phyloP scores from a whole-genome alignment of 805 yeast species.

The Barnettozyma sucrosica region DNA sequence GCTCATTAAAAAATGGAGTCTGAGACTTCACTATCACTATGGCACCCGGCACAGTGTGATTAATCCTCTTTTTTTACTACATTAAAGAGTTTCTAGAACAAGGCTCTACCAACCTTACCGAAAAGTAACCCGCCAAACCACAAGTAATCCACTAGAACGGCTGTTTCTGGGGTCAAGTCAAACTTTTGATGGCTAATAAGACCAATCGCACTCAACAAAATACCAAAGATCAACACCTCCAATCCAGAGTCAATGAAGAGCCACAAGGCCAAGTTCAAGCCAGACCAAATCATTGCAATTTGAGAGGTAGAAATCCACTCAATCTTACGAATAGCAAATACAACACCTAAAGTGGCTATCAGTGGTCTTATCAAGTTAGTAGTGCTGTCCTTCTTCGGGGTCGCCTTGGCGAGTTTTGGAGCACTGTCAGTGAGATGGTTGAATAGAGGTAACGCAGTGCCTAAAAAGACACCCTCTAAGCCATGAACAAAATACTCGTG shows the following conservation, averaged over 20 bases:
- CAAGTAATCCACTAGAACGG: conserved; percentile 36
- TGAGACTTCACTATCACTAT: conserved; percentile 7
- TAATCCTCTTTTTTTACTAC: not conserved
- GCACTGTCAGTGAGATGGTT: conserved; percentile 18
- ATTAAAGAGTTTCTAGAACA: conserved; percentile 25
- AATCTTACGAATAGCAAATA: conserved; percentile 61
- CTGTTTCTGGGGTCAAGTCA: conserved; percentile 16
- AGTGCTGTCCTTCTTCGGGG: not conserved
- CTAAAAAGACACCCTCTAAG: conserved; percentile 53
- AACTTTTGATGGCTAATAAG: conserved; percentile 34
- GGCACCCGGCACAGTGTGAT: not conserved
- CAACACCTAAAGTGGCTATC: conserved; percentile 64
- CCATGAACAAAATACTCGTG: conserved; percentile 25
- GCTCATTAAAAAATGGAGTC: conserved; percentile 19
- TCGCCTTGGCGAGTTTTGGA: not conserved
- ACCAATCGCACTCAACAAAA: conserved; percentile 38
- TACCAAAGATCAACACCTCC: not conserved
- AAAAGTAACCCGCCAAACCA: conserved; percentile 61
- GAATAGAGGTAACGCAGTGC: conserved; percentile 44
- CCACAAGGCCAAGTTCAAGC: conserved; percentile 64
- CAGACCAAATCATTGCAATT: conserved; percentile 56
- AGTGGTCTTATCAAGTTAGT: conserved; percentile 32
- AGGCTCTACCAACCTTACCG: conserved; percentile 62
- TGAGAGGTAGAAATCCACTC: conserved; percentile 67
- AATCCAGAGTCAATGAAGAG: conserved; percentile 46